Evolutionary conservation across 192 early-diverging fungal species (phyloP).

Genomic region (Coemansia sp.): DNA sequence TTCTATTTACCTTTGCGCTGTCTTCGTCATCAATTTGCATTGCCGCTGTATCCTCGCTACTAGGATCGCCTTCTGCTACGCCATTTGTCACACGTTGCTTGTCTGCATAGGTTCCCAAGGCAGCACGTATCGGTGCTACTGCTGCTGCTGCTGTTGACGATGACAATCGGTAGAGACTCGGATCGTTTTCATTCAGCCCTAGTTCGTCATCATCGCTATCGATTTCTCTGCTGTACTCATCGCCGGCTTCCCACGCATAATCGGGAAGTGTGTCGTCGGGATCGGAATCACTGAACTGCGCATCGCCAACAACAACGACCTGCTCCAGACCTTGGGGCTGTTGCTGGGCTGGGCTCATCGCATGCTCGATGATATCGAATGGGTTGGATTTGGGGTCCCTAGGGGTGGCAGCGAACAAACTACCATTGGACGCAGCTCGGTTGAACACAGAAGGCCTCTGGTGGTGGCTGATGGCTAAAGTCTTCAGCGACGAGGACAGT

Average conservation of each 20-base stretch:
- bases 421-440: slow-evolving; percentile 2
- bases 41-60: not conserved
- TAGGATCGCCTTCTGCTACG: not conserved
- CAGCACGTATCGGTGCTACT: not conserved
- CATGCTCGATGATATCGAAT: slow-evolving; percentile 42
- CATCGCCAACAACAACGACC: not conserved
- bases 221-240: slow-evolving; percentile 17
- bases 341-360: not conserved
- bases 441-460: not conserved
- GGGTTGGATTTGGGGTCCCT: slow-evolving; percentile 30
- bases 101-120: not conserved
- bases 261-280: not conserved
- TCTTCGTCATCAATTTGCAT: slow-evolving; percentile 35
- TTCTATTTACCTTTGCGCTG: not conserved
- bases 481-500: not conserved
- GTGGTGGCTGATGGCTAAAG: not conserved
- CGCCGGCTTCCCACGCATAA: slow-evolving; percentile 21
- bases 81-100: not conserved
- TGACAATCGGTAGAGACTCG: slow-evolving; percentile 35
- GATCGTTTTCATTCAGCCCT: slow-evolving; percentile 39
- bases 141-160: not conserved
- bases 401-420: slow-evolving; percentile 43
- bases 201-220: slow-evolving; percentile 20
- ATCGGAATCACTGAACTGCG: not conserved
- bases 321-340: not conserved